Percentiles rank a stretch among this genome's conserved stretches.
These are phyloP conservation scores for Parafenestella ontariensis DNA, from an alignment of 2,329 filamentous ascomycete genomes.

Conservation along the genomic window DNA sequence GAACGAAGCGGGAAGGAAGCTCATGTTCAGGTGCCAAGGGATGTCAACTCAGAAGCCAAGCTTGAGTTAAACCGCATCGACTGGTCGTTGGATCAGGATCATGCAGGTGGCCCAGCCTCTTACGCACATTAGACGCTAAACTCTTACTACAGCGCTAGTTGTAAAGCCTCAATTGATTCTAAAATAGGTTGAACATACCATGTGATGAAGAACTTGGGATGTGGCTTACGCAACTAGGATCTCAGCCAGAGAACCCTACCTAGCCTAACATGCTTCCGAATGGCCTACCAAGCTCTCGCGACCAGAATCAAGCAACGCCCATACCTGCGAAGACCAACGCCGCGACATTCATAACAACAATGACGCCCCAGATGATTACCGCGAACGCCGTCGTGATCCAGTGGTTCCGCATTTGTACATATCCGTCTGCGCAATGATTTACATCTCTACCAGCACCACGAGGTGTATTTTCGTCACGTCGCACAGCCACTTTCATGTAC, in stretches of 20 bases:
- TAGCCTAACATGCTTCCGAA: no score
- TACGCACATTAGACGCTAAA: background rate
- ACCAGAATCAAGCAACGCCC: slow-evolving; percentile 55
- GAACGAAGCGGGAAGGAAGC: background rate
- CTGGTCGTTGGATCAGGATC: background rate
- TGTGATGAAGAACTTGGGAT: no score
- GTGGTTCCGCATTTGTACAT: slow-evolving; percentile 72
- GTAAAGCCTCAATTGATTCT: no score
- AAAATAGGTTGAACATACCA: no score
- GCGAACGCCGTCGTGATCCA: slow-evolving; percentile 68
- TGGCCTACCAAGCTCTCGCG: no score
- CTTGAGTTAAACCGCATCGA: background rate
- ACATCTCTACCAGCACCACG: slow-evolving; percentile 15
- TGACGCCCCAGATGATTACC: slow-evolving; percentile 73
- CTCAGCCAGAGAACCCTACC: no score
- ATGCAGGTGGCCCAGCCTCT: background rate
- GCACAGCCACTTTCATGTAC: slow-evolving; percentile 75
- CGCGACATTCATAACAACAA: slow-evolving; percentile 80
- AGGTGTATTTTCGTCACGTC: slow-evolving; percentile 4
- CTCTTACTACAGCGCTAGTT: no score
- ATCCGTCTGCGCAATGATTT: slow-evolving; percentile 32
- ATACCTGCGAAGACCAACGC: slow-evolving; percentile 69
- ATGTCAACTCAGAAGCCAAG: background rate
- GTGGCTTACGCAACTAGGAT: no score
- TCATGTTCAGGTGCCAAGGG: background rate